Percentiles rank a stretch among this genome's conserved stretches.
Conservation (phyloP, 192 early-diverging fungal species). For the Pilaira anomala region DNA sequence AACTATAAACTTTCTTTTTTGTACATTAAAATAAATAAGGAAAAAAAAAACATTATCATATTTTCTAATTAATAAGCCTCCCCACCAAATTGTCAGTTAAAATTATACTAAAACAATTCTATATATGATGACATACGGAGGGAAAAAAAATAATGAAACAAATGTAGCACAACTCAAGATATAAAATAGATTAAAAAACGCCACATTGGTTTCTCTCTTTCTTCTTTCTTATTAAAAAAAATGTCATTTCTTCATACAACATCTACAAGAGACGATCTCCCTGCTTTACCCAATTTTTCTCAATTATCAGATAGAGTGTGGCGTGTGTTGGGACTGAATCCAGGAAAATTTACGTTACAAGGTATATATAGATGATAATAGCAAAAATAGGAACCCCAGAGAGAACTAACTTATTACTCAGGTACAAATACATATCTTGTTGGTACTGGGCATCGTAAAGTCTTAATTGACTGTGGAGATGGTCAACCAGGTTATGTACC, state of each 20-base stretch:
- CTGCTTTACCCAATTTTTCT: slow-evolving; percentile 48
- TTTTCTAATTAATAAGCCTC: no score
- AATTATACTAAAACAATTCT: no score
- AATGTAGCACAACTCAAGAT: background rate
- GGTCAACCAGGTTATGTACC: slow-evolving; percentile 66
- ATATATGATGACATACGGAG: no score
- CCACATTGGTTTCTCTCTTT: background rate
- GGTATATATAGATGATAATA: slow-evolving; percentile 34
- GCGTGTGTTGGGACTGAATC: slow-evolving; percentile 76
- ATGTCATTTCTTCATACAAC: background rate
- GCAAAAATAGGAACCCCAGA: background rate
- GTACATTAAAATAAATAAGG: no score
- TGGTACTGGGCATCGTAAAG: slow-evolving; percentile 61
- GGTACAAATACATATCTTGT: slow-evolving; percentile 89
- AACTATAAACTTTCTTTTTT: no score
- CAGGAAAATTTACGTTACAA: slow-evolving; percentile 73
- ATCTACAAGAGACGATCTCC: slow-evolving; percentile 32
- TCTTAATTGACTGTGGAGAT: slow-evolving; percentile 77
- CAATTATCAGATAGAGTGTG: slow-evolving; percentile 57
- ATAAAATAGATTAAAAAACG: background rate
- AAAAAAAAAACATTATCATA: no score
- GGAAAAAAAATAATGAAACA: no score
- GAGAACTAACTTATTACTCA: slow-evolving; percentile 14
- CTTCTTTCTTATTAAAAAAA: background rate
- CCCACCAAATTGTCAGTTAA: no score